phyloP scores from a whole-genome alignment of 2,329 filamentous ascomycete genomes.

The Raffaelea albimanens region DNA sequence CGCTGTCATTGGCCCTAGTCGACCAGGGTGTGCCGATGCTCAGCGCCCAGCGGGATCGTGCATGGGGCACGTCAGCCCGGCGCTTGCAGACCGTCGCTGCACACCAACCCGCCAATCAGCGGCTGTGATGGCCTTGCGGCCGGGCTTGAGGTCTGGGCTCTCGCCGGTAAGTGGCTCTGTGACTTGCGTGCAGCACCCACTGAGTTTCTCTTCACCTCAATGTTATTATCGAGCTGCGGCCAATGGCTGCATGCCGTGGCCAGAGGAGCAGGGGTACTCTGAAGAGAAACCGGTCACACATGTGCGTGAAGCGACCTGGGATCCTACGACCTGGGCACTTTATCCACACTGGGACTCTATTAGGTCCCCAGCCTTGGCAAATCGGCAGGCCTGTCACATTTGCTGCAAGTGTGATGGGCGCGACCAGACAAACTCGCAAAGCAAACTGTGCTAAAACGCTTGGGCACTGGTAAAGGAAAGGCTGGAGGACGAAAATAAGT shows the following conservation, averaged over 20 bases:
- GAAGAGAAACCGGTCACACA: conserved; percentile 3
- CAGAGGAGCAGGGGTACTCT: neutral
- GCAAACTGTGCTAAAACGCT: neutral
- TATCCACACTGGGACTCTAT: neutral
- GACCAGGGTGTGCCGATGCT: neutral
- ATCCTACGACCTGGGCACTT: neutral
- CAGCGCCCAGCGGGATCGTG: neutral
- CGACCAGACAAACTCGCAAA: neutral
- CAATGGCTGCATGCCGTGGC: conserved; percentile 1
- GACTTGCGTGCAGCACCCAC: neutral
- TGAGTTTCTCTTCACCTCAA: neutral
- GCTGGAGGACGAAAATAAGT: neutral
- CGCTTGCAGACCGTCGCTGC: neutral
- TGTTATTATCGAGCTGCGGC: neutral
- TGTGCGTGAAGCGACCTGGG: too few relatives aligned
- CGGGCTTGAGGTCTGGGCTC: too few relatives aligned
- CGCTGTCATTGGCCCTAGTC: neutral
- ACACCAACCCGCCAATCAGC: neutral
- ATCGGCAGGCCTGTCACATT: conserved; percentile 5
- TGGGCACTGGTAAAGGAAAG: neutral
- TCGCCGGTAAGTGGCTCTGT: neutral
- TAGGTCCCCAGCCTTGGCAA: conserved; percentile 6
- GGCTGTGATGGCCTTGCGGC: too few relatives aligned
- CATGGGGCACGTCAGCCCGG: neutral
- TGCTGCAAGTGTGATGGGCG: neutral